Conservation (phyloP, 768 basidiomycete genomes). For the Leccinellum rugosiceps region DNA sequence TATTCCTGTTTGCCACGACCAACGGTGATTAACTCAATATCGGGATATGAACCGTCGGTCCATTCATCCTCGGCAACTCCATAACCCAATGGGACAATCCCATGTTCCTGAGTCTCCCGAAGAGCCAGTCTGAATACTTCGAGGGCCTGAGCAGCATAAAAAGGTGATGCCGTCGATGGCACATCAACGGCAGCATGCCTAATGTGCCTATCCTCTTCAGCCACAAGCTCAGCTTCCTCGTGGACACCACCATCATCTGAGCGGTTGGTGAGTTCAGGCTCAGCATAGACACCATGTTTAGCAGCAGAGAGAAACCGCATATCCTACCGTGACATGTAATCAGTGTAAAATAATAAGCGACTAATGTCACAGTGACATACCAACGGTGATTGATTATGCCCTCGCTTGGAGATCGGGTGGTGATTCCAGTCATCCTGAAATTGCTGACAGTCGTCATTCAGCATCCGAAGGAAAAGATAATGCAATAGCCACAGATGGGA, state of each 20-base stretch:
- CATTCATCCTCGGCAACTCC: conserved; percentile 7
- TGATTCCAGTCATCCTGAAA: conserved; percentile 40
- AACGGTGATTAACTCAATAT: conserved; percentile 4
- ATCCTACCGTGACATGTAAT: background rate
- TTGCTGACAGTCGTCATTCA: conserved; percentile 37
- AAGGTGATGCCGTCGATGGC: background rate
- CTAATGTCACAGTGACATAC: background rate
- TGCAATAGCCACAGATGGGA: conserved; percentile 45
- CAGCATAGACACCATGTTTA: background rate
- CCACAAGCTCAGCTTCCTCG: background rate
- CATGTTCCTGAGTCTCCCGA: background rate
- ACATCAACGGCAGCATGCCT: background rate
- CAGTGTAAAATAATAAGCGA: background rate
- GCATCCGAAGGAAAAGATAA: conserved; percentile 35
- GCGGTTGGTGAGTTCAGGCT: background rate
- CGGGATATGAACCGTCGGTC: background rate
- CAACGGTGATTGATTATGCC: background rate
- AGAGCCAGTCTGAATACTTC: background rate
- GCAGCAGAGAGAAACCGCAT: background rate
- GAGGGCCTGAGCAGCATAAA: background rate
- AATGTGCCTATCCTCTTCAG: background rate
- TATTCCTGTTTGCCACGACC: background rate
- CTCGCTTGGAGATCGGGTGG: conserved; percentile 29
- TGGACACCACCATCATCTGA: background rate
- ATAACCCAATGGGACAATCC: conserved; percentile 3